Evolutionary conservation across 73 alveolate species (phyloP), one percentile per base, ranked within the genome.

Genomic region (Blepharisma japonicum): DNA sequence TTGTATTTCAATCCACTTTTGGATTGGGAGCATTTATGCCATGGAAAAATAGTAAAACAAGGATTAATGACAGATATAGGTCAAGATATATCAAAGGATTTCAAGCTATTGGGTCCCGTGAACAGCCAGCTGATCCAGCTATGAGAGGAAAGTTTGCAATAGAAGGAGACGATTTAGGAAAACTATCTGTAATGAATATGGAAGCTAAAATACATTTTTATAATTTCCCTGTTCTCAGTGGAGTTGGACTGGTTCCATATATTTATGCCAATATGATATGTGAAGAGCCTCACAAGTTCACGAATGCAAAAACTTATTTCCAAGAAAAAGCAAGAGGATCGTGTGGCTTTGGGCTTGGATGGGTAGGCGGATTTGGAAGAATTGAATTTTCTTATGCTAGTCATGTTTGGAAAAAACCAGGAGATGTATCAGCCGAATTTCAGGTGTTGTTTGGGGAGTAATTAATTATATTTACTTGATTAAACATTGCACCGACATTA

Each of bases 201-300:
- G 74, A 61, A 61, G 46, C n/a, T n/a, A 61, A 61, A 25, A 25
- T 61, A 0, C 74, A 61, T 25, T 61, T 61, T 61, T 61, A 61
- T 61, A 25, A 61, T 61, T 8, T 48, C 5, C 18, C 47, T 61
- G 74, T n/a, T 0, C 39, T 61, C 3, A 14, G 23, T 8, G 47
- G 47, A 1, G 14, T 9, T 61, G 47, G 47, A 20, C 47, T 61
- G 38, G 74, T 61, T 14, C 74, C 74, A 2, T 61, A 14, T 61
- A 9, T 61, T 20, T 61, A 18, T 5, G 74, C 47, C 6, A 61
- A 61, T 61, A 9, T 61, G 39, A 25, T 61, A 18, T 61, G 74
- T 61, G 74, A 61, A 61, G 39, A n/a, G 2, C 74, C 74, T 20
- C 18, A 25, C 11, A 61, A 61, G 23, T 14, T 61, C 4, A 61